These are phyloP conservation scores for Suillus placidus DNA, from an alignment of 768 basidiomycete species.

Conservation along the genomic window DNA sequence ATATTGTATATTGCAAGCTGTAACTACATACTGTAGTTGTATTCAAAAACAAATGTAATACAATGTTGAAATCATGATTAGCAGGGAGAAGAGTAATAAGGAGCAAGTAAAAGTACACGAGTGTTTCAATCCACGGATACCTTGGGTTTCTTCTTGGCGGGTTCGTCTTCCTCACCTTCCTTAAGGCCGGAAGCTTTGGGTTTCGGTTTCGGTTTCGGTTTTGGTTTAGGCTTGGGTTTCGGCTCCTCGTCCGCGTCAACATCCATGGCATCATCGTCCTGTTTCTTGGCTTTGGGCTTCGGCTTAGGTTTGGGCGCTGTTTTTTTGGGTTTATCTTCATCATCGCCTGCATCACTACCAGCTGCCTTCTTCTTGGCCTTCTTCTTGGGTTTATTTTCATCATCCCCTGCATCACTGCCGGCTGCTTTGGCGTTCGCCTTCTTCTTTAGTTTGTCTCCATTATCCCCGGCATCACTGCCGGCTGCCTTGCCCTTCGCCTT, in stretches of 20 bases:
- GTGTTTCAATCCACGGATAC: constrained; percentile 33
- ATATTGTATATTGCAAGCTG: constrained; percentile 1
- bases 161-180: constrained; percentile 47
- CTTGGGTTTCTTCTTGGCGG: constrained; percentile 79
- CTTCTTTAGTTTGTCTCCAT: constrained; percentile 47
- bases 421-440: constrained; percentile 45
- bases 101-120: background rate
- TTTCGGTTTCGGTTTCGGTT: constrained; percentile 46
- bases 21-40: constrained; percentile 2
- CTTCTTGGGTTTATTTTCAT: constrained; percentile 45
- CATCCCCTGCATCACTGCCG: constrained; percentile 36
- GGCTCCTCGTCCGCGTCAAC: constrained; percentile 40
- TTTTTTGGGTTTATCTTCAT: constrained; percentile 43
- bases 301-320: constrained; percentile 47
- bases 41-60: constrained; percentile 2
- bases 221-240: constrained; percentile 41
- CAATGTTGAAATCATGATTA: background rate
- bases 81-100: constrained; percentile 1
- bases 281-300: constrained; percentile 46
- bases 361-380: constrained; percentile 45
- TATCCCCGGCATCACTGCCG: constrained; percentile 41
- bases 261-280: constrained; percentile 52
- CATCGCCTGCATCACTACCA: constrained; percentile 37
- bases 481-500: constrained; percentile 50
- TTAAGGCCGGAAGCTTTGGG: constrained; percentile 38